A percentile compares a stretch with the other conserved stretches of the same genome.
These are phyloP conservation scores for Pythium insidiosum DNA, from an alignment of 352 stramenopile species.

Conservation along the genomic window DNA sequence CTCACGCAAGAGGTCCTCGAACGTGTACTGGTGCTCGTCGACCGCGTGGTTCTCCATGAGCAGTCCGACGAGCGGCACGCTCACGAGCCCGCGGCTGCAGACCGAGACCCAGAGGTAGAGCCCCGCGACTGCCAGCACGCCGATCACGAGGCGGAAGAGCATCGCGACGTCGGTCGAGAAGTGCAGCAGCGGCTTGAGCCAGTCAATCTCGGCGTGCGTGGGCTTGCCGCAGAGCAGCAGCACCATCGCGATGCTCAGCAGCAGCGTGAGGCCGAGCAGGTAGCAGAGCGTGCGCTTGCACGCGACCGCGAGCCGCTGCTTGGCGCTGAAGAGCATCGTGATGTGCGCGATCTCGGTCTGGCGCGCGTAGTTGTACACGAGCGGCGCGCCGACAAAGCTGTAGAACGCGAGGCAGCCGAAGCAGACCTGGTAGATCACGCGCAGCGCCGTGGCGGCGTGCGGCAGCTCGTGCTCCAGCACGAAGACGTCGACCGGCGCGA, in stretches of 20 bases:
- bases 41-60: constrained; percentile 71
- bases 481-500: constrained; percentile 71
- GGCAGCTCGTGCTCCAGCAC: constrained; percentile 64
- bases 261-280: constrained; percentile 50
- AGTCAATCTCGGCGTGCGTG: constrained; percentile 66
- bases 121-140: constrained; percentile 60
- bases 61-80: constrained; percentile 63
- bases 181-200: constrained; percentile 73
- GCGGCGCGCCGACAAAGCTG: constrained; percentile 60
- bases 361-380: constrained; percentile 78
- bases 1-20: constrained; percentile 64
- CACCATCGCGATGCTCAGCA: constrained; percentile 60
- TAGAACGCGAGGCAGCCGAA: constrained; percentile 53
- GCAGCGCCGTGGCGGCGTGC: constrained; percentile 38
- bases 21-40: constrained; percentile 57
- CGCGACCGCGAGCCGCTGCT: constrained; percentile 44
- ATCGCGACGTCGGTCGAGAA: constrained; percentile 68
- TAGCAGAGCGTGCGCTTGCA: constrained; percentile 73
- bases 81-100: constrained; percentile 56
- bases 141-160: constrained; percentile 62
- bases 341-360: constrained; percentile 81
- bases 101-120: constrained; percentile 79
- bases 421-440: constrained; percentile 64
- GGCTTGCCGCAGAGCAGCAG: constrained; percentile 73
- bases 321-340: constrained; percentile 51